Evolutionary conservation across 257 asterid species (phyloP).

Genomic region (Ophiorrhiza pumila): DNA sequence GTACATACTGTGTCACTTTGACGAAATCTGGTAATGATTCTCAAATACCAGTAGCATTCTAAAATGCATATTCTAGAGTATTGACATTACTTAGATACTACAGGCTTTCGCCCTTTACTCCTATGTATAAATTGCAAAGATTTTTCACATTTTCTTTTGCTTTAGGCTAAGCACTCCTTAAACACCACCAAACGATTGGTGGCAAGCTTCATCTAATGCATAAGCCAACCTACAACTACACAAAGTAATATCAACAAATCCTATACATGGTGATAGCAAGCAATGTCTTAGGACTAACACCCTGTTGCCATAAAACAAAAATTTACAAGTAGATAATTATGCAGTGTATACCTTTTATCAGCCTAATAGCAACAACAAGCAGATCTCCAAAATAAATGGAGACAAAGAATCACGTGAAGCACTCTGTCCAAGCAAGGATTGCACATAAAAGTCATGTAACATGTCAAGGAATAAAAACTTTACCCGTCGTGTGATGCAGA

Average conservation of each 20-base stretch:
- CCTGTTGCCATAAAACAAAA: not conserved
- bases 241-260: not conserved
- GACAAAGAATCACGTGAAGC: conserved; percentile 1
- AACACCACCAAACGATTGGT: not conserved
- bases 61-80: not conserved
- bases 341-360: not conserved
- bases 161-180: not conserved
- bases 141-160: not conserved
- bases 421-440: not conserved
- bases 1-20: not conserved
- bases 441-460: not conserved
- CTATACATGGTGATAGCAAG: not conserved
- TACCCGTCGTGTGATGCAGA: conserved; percentile 99
- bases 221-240: not conserved
- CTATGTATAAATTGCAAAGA: too few species aligned
- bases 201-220: not conserved
- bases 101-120: too few species aligned
- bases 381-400: not conserved
- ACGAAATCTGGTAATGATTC: not conserved
- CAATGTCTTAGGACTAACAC: not conserved
- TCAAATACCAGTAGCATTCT: not conserved
- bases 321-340: not conserved
- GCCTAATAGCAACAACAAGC: not conserved
- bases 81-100: too few species aligned
- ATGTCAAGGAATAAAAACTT: conserved; percentile 4